phyloP scores from a whole-genome alignment of 1,284 basidiomycete species.

The Ganoderma sinense region DNA sequence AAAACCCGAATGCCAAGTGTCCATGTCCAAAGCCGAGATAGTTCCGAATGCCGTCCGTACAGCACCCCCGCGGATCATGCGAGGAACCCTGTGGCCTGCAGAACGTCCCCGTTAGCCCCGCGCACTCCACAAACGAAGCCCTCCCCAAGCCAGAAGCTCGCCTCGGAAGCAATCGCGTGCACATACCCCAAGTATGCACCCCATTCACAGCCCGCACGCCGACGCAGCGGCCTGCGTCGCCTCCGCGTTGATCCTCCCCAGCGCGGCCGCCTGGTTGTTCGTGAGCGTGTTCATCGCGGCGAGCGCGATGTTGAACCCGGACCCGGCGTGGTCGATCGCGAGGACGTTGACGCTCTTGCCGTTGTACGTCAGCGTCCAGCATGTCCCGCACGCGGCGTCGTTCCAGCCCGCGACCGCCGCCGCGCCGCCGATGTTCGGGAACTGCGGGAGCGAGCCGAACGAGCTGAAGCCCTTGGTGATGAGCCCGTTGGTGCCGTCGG shows the following conservation, averaged over 20 bases:
- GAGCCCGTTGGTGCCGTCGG: constrained; percentile 53
- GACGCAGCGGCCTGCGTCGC: constrained; percentile 33
- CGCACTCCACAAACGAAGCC: background rate
- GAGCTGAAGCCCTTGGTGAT: constrained; percentile 50
- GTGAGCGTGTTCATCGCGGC: constrained; percentile 42
- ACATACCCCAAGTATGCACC: background rate
- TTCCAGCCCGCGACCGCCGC: constrained; percentile 50
- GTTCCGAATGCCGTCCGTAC: constrained; percentile 11
- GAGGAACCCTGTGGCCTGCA: background rate
- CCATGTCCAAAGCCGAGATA: constrained; percentile 13
- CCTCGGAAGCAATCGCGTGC: background rate
- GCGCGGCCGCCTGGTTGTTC: constrained; percentile 31
- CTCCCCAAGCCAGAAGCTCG: background rate
- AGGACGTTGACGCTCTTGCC: constrained; percentile 47
- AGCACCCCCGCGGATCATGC: background rate
- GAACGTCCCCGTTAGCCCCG: background rate
- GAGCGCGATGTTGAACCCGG: constrained; percentile 49
- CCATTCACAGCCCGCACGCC: constrained; percentile 37
- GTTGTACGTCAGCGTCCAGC: constrained; percentile 52
- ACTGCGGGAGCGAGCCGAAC: constrained; percentile 54
- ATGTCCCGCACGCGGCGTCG: constrained; percentile 53
- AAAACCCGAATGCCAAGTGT: constrained; percentile 15
- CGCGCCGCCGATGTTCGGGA: constrained; percentile 58
- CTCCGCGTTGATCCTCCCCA: constrained; percentile 36
- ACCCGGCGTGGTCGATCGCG: constrained; percentile 49